A percentile compares a stretch with the other conserved stretches of the same genome.
Evolutionary conservation across 441 rosid species (phyloP).

Genomic region (Erysimum cheiri): DNA sequence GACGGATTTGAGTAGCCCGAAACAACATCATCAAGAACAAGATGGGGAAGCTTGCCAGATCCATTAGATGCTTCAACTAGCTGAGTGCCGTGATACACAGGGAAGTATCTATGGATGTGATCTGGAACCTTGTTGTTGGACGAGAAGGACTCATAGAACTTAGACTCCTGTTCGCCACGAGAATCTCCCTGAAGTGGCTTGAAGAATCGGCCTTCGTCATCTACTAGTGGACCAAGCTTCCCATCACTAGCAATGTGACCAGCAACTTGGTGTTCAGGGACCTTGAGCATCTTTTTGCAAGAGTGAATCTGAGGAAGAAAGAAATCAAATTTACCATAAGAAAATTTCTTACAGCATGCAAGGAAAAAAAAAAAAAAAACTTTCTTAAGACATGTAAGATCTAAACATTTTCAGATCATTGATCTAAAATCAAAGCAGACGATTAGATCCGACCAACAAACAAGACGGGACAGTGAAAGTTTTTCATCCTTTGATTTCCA

Average conservation of each 20-base stretch:
- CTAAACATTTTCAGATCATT: not conserved
- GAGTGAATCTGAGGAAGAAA: conserved; percentile 19
- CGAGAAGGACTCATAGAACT: conserved; percentile 70
- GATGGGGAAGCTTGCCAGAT: conserved; percentile 57
- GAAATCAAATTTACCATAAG: conserved; percentile 5
- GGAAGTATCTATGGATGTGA: conserved; percentile 68
- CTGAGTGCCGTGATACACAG: conserved; percentile 69
- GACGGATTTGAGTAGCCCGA: conserved; percentile 54
- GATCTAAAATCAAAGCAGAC: not conserved
- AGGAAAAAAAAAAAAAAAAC: not conserved
- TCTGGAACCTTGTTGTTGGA: conserved; percentile 62
- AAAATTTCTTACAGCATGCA: too few relatives aligned
- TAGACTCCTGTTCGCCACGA: conserved; percentile 71
- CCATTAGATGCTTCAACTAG: conserved; percentile 82
- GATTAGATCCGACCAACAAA: not conserved
- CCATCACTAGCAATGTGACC: conserved; percentile 78
- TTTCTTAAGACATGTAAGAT: not conserved
- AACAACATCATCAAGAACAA: conserved; percentile 76
- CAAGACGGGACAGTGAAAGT: not conserved
- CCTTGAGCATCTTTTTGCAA: conserved; percentile 63
- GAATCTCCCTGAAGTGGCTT: conserved; percentile 82
- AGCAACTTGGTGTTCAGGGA: conserved; percentile 95
- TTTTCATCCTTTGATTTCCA: conserved; percentile 16
- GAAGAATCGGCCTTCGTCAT: conserved; percentile 79
- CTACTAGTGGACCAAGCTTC: conserved; percentile 79